Percentiles rank a stretch among this genome's conserved stretches.
These are phyloP conservation scores for Pinus taeda DNA, from an alignment of 75 land plant genomes.

Conservation along the genomic window DNA sequence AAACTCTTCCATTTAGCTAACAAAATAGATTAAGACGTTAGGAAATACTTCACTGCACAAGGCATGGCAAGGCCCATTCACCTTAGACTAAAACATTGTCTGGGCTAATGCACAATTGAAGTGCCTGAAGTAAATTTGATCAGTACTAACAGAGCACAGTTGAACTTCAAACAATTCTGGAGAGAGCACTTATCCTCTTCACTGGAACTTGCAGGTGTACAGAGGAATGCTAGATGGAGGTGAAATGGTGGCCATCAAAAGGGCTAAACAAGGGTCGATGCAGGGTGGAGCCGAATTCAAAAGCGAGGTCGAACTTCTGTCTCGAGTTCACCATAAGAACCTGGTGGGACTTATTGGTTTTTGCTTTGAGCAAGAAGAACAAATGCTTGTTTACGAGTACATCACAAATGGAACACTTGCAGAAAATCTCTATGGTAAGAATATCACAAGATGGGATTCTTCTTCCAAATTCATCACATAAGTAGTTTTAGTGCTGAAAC, in stretches of 20 bases:
- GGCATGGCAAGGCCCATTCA: too few species aligned
- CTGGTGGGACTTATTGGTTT: slow-evolving; percentile 39
- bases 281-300: slow-evolving; percentile 44
- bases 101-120: too few species aligned
- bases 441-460: background rate
- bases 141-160: too few species aligned
- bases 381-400: slow-evolving; percentile 47
- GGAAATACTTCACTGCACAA: too few species aligned
- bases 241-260: slow-evolving; percentile 73
- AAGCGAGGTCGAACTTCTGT: slow-evolving; percentile 38
- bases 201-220: slow-evolving; percentile 51
- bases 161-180: too few species aligned
- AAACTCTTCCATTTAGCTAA: slow-evolving; percentile 25
- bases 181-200: too few species aligned
- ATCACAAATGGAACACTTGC: slow-evolving; percentile 31
- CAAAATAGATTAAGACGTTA: too few species aligned
- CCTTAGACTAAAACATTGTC: too few species aligned
- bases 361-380: slow-evolving; percentile 39
- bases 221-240: slow-evolving; percentile 55
- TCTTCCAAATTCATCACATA: too few species aligned
- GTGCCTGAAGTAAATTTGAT: too few species aligned
- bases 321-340: slow-evolving; percentile 42
- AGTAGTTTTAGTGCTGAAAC: too few species aligned
- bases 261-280: slow-evolving; percentile 63
- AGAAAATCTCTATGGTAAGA: slow-evolving; percentile 30